Conservation (phyloP, 2,329 filamentous ascomycete genomes). For the Phaeoacremonium minimum region DNA sequence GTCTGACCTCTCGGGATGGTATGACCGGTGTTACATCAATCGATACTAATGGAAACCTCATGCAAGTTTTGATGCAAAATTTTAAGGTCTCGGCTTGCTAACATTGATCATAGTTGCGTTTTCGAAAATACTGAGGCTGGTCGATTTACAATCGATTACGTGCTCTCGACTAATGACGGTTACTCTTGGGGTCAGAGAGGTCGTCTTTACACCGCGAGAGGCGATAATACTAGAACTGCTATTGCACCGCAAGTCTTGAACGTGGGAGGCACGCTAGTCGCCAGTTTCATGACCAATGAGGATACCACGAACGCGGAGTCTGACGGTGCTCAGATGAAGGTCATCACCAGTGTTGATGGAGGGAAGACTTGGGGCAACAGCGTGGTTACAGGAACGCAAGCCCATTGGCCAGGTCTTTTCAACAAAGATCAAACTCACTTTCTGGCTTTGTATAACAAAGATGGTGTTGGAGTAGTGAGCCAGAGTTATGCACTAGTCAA, state of each 20-base stretch:
- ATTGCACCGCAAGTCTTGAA: constrained; percentile 36
- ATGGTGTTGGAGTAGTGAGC: not conserved
- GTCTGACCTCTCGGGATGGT: constrained; percentile 30
- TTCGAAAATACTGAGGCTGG: constrained; percentile 33
- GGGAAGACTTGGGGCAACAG: constrained; percentile 18
- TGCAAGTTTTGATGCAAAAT: too few relatives aligned
- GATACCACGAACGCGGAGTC: constrained; percentile 16
- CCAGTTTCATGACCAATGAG: constrained; percentile 41
- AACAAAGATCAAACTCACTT: not conserved
- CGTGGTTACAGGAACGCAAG: constrained; percentile 17
- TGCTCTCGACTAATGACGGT: constrained; percentile 34
- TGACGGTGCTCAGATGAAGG: constrained; percentile 24
- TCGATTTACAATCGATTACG: constrained; percentile 28
- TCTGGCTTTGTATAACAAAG: not conserved
- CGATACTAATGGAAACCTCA: constrained; percentile 21
- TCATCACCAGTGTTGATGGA: constrained; percentile 19
- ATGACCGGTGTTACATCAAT: constrained; percentile 37
- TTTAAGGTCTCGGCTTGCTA: too few relatives aligned
- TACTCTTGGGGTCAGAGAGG: constrained; percentile 30
- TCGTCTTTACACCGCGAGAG: constrained; percentile 27
- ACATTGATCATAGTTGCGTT: constrained; percentile 20
- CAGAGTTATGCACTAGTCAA: not conserved
- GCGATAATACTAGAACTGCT: constrained; percentile 22
- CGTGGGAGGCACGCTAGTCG: constrained; percentile 34
- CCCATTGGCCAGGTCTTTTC: constrained; percentile 25